These are phyloP conservation scores for Anthracocystis panici-leucophaei DNA, from an alignment of 1,284 basidiomycete species.

Conservation along the genomic window DNA sequence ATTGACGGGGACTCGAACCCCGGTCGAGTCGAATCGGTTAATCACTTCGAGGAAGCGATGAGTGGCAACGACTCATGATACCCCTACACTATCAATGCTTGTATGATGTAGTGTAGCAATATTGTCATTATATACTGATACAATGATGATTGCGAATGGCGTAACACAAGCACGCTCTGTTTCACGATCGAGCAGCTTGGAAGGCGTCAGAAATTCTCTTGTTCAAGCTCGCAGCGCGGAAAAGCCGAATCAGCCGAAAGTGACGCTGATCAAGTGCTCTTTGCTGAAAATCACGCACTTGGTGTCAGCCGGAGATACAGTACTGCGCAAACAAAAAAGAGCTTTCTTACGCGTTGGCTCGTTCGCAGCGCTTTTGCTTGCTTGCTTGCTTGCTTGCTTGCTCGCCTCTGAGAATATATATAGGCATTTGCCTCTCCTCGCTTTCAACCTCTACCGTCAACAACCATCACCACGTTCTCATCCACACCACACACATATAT, in stretches of 20 bases:
- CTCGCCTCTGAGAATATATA: slow-evolving; percentile 4
- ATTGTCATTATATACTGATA: neutral
- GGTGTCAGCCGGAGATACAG: neutral
- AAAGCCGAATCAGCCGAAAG: slow-evolving; percentile 6
- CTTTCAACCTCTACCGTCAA: neutral
- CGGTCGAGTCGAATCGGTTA: slow-evolving; percentile 54
- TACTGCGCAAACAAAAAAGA: slow-evolving; percentile 5
- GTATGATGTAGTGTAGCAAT: neutral
- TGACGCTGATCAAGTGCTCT: slow-evolving; percentile 4
- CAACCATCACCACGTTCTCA: neutral
- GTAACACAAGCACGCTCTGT: slow-evolving; percentile 12
- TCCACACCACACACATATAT: neutral
- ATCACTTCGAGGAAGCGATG: slow-evolving; percentile 21
- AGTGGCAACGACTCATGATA: slow-evolving; percentile 55
- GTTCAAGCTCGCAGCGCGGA: slow-evolving; percentile 4
- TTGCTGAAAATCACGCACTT: slow-evolving; percentile 9
- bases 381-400: too few relatives aligned
- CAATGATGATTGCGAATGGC: slow-evolving; percentile 11
- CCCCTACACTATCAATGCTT: slow-evolving; percentile 55
- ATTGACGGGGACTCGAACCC: slow-evolving; percentile 61
- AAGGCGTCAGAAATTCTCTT: slow-evolving; percentile 24
- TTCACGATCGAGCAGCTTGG: slow-evolving; percentile 26
- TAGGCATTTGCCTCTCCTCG: slow-evolving; percentile 5
- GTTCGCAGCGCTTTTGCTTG: neutral
- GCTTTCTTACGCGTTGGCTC: slow-evolving; percentile 22